These are phyloP conservation scores for Calonectria pseudoreteaudii DNA, from an alignment of 2,329 filamentous ascomycete species.

Conservation along the genomic window DNA sequence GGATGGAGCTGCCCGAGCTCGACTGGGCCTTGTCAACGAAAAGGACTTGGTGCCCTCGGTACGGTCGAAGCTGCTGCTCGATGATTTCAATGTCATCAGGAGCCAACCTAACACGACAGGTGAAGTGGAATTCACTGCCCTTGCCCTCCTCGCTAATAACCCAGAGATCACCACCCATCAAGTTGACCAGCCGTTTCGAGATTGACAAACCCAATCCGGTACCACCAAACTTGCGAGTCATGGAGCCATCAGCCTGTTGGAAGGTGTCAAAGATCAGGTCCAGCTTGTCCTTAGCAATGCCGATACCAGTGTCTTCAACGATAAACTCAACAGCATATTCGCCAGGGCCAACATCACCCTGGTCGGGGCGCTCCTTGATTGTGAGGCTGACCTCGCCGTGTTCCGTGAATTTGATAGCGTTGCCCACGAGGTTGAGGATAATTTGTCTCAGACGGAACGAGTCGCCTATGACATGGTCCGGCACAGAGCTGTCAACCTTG, in stretches of 20 bases:
- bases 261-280: conserved; percentile 99
- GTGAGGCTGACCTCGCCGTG: conserved; percentile 95
- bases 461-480: conserved; percentile 95
- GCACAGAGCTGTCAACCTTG: conserved; percentile 91
- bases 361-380: conserved; percentile 77
- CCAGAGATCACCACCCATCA: conserved; percentile 98
- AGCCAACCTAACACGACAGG: conserved; percentile 88
- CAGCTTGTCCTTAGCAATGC: conserved; percentile 94
- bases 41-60: conserved; percentile 90
- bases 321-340: conserved; percentile 97
- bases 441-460: conserved; percentile 97
- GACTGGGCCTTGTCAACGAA: conserved; percentile 95
- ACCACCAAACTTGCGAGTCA: conserved; percentile 94
- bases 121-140: conserved; percentile 97
- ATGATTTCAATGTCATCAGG: conserved; percentile 83
- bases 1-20: conserved; percentile 79
- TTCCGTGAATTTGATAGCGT: conserved; percentile 99
- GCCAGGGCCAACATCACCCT: conserved; percentile 72
- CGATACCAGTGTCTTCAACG: conserved; percentile 95
- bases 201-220: conserved; percentile 95
- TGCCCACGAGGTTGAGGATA: conserved; percentile 96
- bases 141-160: conserved; percentile 92
- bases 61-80: conserved; percentile 87
- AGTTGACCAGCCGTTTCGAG: conserved; percentile 91
- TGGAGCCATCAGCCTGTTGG: conserved; percentile 97